These are phyloP conservation scores for Pulveroboletus sp. DNA, from an alignment of 768 basidiomycete species.

Conservation along the genomic window DNA sequence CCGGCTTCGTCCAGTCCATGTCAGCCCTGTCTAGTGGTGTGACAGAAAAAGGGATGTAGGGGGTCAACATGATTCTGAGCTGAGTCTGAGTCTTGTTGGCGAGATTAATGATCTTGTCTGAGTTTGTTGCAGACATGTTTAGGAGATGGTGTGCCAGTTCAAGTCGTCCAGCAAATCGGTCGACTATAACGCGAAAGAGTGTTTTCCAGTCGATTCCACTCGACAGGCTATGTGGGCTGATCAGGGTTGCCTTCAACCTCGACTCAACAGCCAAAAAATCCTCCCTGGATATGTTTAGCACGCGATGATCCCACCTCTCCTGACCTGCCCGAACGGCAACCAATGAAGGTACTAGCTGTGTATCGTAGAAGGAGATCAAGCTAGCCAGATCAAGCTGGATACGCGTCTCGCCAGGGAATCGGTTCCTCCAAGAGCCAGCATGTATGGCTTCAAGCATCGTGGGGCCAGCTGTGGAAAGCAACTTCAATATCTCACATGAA, in stretches of 20 bases:
- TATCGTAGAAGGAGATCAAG: conserved; percentile 36
- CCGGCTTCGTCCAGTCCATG: conserved; percentile 24
- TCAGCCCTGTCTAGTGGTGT: background rate
- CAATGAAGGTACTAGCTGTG: conserved; percentile 26
- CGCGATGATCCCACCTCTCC: conserved; percentile 28
- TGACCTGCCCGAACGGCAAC: conserved; percentile 18
- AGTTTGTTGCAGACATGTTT: conserved; percentile 2
- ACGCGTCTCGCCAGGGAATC: conserved; percentile 33
- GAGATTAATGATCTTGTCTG: conserved; percentile 1
- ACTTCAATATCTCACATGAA: background rate
- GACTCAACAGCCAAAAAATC: conserved; percentile 13
- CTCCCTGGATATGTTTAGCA: conserved; percentile 16
- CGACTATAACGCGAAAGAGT: conserved; percentile 22
- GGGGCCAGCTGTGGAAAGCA: background rate
- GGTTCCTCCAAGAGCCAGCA: conserved; percentile 28
- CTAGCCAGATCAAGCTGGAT: conserved; percentile 30
- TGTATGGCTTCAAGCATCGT: conserved; percentile 6
- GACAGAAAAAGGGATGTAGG: conserved; percentile 19
- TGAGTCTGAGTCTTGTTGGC: conserved; percentile 12
- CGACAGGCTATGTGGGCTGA: conserved; percentile 11
- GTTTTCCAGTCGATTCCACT: conserved; percentile 33
- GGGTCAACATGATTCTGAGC: conserved; percentile 24
- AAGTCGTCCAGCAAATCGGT: conserved; percentile 31
- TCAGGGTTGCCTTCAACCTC: conserved; percentile 2
- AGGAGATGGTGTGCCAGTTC: conserved; percentile 24